Evolutionary conservation across 2,329 filamentous ascomycete species (phyloP), one percentile per base, ranked within the genome.

Genomic region (Pseudocercospora macadamiae): DNA sequence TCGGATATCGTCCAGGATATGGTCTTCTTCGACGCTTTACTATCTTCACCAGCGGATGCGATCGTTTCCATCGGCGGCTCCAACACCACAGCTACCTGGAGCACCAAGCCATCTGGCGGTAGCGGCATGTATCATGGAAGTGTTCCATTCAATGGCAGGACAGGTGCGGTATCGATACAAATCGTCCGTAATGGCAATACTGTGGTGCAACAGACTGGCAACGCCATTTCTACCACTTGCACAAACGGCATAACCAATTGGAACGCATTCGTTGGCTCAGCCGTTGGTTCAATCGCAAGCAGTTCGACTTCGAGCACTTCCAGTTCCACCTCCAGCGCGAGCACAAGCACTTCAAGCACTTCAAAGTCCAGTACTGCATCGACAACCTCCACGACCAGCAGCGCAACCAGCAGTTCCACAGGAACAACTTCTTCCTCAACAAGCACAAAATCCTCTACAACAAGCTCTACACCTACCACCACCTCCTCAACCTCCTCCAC

Each of bases 11-110:
- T 74, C 2, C 67, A 75, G 54, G 79, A 82, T 30, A 74, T 75
- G 9, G 65, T 82, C n/a, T 81, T 79, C 28, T 69, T 80, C 51
- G 72, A 80, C 9, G 69, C 67, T 2, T 60, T 75, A 18, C 71
- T 70, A 44, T 62, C 68, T 9, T 54, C 51, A 1, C 26, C 71
- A 3, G 68, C 71, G 7, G 65, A 68, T 6, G 72, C 79, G 54
- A 71, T 67, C 0, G 67, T 79, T 30, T 64, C 67, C 6, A 76
- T 79, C 39, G 77, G 77, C 4, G 71, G 70, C 6, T 48, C 55
- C 1, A 66, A 65, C n/a, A 70, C 71, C 49, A 71, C 69, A 2
- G 60, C 54, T n/a, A 62, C 57, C 4, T 58, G 59, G 21, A 57
- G 42, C 45, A 55, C 48, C n/a, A 59, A 23, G 48, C 59, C 59